Evolutionary conservation across 2,329 filamentous ascomycete species (phyloP).

Genomic region (Alternaria atra): DNA sequence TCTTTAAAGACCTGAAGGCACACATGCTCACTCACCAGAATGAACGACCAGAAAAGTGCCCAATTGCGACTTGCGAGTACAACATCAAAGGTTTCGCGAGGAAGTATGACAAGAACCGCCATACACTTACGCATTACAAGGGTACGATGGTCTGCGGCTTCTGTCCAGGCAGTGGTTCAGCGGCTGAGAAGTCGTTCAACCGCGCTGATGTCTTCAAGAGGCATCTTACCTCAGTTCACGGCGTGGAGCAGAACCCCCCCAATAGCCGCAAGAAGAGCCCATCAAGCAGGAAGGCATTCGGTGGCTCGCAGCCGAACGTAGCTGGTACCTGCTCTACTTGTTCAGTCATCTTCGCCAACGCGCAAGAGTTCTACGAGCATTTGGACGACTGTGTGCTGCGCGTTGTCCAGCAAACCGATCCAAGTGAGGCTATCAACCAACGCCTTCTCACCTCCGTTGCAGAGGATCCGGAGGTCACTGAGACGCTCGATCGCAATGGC

Average conservation of each 20-base stretch:
- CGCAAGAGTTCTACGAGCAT: constrained; percentile 98
- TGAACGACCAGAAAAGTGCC: constrained; percentile 92
- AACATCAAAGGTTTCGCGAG: constrained; percentile 90
- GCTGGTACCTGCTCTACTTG: constrained; percentile 94
- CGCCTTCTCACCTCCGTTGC: constrained; percentile 52
- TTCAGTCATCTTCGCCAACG: constrained; percentile 80
- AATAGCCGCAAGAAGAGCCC: constrained; percentile 83
- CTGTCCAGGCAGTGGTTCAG: constrained; percentile 86
- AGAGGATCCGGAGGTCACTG: constrained; percentile 51
- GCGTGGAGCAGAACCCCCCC: constrained; percentile 90
- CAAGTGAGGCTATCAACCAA: constrained; percentile 55
- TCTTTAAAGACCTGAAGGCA: constrained; percentile 91
- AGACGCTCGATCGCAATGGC: constrained; percentile 52
- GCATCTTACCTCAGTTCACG: constrained; percentile 88
- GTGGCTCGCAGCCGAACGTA: constrained; percentile 69
- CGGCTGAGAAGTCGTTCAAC: constrained; percentile 94
- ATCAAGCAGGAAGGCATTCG: constrained; percentile 69
- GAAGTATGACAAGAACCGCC: constrained; percentile 96
- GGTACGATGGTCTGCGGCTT: constrained; percentile 97
- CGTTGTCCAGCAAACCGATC: constrained; percentile 61
- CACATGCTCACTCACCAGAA: constrained; percentile 95
- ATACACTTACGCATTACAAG: constrained; percentile 95
- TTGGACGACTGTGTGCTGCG: constrained; percentile 75
- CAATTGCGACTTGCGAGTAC: constrained; percentile 90
- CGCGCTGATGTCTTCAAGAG: constrained; percentile 95